Percentiles rank a stretch among this genome's conserved stretches.
These are phyloP conservation scores for Pythium apleroticum DNA, from an alignment of 352 stramenopile species.

Conservation along the genomic window DNA sequence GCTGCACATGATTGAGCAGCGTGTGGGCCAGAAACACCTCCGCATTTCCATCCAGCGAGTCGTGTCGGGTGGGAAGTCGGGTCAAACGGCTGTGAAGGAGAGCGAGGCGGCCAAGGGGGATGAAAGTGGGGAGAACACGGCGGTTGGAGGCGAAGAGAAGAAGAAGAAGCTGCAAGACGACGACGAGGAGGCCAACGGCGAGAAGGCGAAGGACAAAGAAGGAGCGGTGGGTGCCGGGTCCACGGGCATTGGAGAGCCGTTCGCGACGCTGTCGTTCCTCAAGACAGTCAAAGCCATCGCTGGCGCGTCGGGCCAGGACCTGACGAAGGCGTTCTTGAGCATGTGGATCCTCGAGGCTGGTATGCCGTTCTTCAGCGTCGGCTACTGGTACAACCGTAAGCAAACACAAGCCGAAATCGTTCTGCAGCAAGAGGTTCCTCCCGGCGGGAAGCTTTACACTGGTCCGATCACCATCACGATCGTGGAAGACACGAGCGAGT, in stretches of 20 bases:
- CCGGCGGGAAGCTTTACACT: slow-evolving; percentile 77
- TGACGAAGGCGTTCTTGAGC: slow-evolving; percentile 79
- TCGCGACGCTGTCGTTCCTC: slow-evolving; percentile 77
- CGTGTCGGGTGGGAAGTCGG: slow-evolving; percentile 40
- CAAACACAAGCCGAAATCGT: slow-evolving; percentile 86
- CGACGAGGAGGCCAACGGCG: slow-evolving; percentile 36
- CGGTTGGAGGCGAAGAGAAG: slow-evolving; percentile 28
- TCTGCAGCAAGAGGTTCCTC: slow-evolving; percentile 78
- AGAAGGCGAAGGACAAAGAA: slow-evolving; percentile 22
- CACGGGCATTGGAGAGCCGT: slow-evolving; percentile 34
- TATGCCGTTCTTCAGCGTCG: slow-evolving; percentile 86
- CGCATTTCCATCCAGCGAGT: slow-evolving; percentile 78
- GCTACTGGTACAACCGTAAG: slow-evolving; percentile 89
- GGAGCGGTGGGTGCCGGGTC: slow-evolving; percentile 10
- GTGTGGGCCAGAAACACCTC: slow-evolving; percentile 69
- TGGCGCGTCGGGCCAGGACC: slow-evolving; percentile 69
- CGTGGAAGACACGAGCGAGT: slow-evolving; percentile 84
- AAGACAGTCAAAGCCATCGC: slow-evolving; percentile 82
- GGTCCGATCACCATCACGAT: slow-evolving; percentile 84
- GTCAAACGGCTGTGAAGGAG: slow-evolving; percentile 26
- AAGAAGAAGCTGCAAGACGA: slow-evolving; percentile 35
- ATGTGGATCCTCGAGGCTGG: slow-evolving; percentile 81
- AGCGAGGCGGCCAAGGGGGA: slow-evolving; percentile 28
- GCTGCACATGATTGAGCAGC: slow-evolving; percentile 89
- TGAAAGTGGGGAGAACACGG: slow-evolving; percentile 28